A percentile compares a stretch with the other conserved stretches of the same genome.
These are phyloP conservation scores for Priceomyces melissophilus DNA, from an alignment of 805 yeast species.

Conservation along the genomic window DNA sequence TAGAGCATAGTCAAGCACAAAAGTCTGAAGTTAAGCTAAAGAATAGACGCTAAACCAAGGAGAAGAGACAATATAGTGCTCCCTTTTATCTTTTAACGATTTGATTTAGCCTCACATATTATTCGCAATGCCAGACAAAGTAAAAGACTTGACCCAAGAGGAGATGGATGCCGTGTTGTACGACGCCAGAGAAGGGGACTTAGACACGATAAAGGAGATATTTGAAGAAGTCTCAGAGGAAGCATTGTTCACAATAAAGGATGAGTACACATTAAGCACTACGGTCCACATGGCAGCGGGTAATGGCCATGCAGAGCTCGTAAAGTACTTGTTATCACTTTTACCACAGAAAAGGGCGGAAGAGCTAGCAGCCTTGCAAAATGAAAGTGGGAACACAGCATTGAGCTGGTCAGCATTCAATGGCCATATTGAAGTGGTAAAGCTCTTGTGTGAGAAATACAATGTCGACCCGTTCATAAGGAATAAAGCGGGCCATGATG, in stretches of 20 bases:
- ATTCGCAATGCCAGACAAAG: conserved; percentile 3
- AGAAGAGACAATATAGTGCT: too few relatives aligned
- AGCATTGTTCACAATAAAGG: conserved; percentile 46
- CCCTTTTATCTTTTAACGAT: too few relatives aligned
- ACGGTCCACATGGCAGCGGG: conserved; percentile 95
- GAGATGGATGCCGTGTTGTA: conserved; percentile 78
- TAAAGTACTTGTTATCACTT: conserved; percentile 54
- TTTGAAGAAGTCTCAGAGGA: conserved; percentile 56
- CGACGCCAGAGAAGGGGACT: conserved; percentile 86
- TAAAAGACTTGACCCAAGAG: conserved; percentile 49
- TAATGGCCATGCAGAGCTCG: conserved; percentile 78
- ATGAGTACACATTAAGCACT: conserved; percentile 63
- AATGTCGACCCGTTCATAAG: conserved; percentile 78
- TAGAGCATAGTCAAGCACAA: too few relatives aligned
- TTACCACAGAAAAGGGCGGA: conserved; percentile 43
- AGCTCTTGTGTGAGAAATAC: conserved; percentile 66
- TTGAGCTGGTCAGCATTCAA: conserved; percentile 94
- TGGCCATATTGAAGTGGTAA: conserved; percentile 73
- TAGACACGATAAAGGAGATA: conserved; percentile 67
- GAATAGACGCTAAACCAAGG: too few relatives aligned
- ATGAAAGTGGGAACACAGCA: conserved; percentile 88
- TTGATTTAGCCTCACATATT: too few relatives aligned
- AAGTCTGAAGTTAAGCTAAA: too few relatives aligned
- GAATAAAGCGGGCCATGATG: conserved; percentile 75
- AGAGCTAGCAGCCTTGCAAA: conserved; percentile 34